These are phyloP conservation scores for Aspergillus coremiiformis DNA, from an alignment of 495 filamentous ascomycete genomes.

Conservation along the genomic window DNA sequence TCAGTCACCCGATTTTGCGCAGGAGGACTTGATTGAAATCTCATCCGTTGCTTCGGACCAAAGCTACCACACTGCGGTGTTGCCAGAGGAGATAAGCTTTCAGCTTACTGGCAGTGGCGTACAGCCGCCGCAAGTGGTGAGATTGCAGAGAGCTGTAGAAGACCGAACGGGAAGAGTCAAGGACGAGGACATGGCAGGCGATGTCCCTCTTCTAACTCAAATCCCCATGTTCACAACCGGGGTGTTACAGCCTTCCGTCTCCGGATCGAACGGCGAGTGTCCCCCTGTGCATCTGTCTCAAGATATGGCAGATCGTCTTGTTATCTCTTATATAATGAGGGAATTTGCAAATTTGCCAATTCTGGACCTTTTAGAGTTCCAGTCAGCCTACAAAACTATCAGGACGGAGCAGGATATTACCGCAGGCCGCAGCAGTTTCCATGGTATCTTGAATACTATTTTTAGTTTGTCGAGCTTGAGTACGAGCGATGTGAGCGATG, in stretches of 20 bases:
- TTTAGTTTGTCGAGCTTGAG: slow-evolving; percentile 5
- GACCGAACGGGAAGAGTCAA: slow-evolving; percentile 4
- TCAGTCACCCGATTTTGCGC: not conserved
- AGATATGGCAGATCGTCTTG: slow-evolving; percentile 6
- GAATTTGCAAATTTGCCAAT: slow-evolving; percentile 13
- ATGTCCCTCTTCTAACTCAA: not conserved
- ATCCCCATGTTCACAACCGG: not conserved
- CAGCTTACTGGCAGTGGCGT: not conserved
- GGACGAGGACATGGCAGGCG: not conserved
- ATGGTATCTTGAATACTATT: slow-evolving; percentile 6
- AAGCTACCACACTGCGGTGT: slow-evolving; percentile 2
- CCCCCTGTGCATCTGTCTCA: not conserved
- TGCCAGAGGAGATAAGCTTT: not conserved
- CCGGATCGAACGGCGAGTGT: not conserved
- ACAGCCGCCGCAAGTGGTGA: not conserved
- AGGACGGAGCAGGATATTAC: not conserved
- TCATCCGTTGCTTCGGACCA: slow-evolving; percentile 2
- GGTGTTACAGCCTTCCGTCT: not conserved
- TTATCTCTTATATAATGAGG: slow-evolving; percentile 4
- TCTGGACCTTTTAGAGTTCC: slow-evolving; percentile 9
- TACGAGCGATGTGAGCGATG: not conserved
- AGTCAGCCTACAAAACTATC: slow-evolving; percentile 1
- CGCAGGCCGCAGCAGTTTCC: slow-evolving; percentile 1
- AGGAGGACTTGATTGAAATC: not conserved
- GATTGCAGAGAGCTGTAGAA: slow-evolving; percentile 6